Evolutionary conservation across 352 stramenopile species (phyloP), one percentile per base, ranked within the genome.

Genomic region (Hyaloperonospora brassicae): DNA sequence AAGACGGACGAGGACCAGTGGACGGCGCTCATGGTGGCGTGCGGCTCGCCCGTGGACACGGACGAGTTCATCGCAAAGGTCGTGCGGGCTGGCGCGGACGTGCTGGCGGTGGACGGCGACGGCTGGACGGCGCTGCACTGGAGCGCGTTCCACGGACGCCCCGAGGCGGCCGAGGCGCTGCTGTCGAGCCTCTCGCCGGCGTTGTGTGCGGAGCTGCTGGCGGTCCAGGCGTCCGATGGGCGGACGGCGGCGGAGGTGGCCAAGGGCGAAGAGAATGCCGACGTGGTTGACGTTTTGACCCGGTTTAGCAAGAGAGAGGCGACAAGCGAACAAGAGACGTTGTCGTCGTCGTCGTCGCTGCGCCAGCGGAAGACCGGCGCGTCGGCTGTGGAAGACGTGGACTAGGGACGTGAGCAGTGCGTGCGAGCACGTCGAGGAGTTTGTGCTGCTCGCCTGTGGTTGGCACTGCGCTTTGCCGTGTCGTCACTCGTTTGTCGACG

Each of bases 51-150:
- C 14, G 66, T 91, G 50, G 81, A 91, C 63, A 89, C 81, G 57
- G 76, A 86, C 47, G 73, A 87, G n/a, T 84, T 91, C 13, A 89
- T 91, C 47, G 62, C 70, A 44, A 79, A 81, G 55, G 43, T 87
- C 30, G 57, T 92, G 25, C 61, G 62, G 5, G 73, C 72, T 17
- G 79, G 82, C 49, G 72, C 72, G 3, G 66, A 87, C 36, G 72
- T 88, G 38, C 54, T 67, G n/a, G 76, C 70, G 7, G 73, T 77
- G 44, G 82, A 92, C 52, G 78, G 75, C 40, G 82, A 92, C 38
- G 82, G 82, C 30, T 92, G 82, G 82, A 89, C 77, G 6, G 82
- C 79, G 51, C 55, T 92, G 66, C 82, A 92, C 67, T 92, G 82
- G 82, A 82, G 73, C 61, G 82, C 79, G 22, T 92, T 89, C 70